A percentile compares a stretch with the other conserved stretches of the same genome.
phyloP scores from a whole-genome alignment of 2,329 filamentous ascomycete genomes.

The Rutstroemia sydowiana region DNA sequence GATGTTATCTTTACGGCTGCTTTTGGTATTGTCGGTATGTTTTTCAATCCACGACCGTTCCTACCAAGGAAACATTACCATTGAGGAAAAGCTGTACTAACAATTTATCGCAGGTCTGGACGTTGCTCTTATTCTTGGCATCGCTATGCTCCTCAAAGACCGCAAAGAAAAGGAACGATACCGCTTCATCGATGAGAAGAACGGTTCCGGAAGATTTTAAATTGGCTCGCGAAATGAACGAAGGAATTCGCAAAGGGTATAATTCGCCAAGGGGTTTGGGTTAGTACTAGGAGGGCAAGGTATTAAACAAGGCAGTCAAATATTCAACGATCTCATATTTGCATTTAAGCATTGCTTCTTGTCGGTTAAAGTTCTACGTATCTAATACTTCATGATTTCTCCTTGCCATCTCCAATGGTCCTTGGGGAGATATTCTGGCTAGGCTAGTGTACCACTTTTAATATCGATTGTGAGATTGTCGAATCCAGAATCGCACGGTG shows the following conservation, averaged over 20 bases:
- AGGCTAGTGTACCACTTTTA: too few relatives aligned
- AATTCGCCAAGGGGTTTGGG: neutral
- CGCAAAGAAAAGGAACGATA: conserved; percentile 74
- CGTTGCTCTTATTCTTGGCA: conserved; percentile 52
- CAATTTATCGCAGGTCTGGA: conserved; percentile 30
- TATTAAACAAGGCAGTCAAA: too few relatives aligned
- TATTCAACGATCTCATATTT: too few relatives aligned
- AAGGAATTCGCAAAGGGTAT: neutral
- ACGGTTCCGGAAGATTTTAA: conserved; percentile 46
- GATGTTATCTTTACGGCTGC: conserved; percentile 72
- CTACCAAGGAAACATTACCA: neutral
- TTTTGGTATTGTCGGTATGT: conserved; percentile 65
- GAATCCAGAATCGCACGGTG: too few relatives aligned
- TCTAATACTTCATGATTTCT: too few relatives aligned
- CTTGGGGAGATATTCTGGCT: too few relatives aligned
- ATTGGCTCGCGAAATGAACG: neutral
- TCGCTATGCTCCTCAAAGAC: conserved; percentile 71
- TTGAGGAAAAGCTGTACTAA: neutral
- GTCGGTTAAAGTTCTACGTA: too few relatives aligned
- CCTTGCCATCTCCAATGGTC: too few relatives aligned
- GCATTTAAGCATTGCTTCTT: too few relatives aligned
- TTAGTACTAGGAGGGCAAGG: too few relatives aligned
- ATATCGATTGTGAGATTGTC: too few relatives aligned
- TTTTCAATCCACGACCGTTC: conserved; percentile 25
- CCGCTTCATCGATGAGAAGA: conserved; percentile 76